Evolutionary conservation across 2,329 filamentous ascomycete species (phyloP).

Genomic region (Microdochium bolleyi): DNA sequence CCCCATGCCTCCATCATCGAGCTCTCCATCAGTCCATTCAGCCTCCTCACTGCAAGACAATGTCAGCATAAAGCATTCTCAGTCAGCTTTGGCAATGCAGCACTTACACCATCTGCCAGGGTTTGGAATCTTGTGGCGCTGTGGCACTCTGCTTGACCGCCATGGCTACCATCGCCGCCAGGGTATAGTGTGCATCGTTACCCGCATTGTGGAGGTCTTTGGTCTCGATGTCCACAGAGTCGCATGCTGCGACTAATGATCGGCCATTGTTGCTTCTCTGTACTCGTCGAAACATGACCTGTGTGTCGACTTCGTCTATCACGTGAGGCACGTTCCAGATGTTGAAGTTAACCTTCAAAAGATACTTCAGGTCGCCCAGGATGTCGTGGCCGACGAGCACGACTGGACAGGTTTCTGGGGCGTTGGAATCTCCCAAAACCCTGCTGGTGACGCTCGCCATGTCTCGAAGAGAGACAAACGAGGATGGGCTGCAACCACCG

Average conservation of each 20-base stretch:
- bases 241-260: background rate
- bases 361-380: slow-evolving; percentile 57
- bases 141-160: slow-evolving; percentile 27
- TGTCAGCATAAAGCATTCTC: background rate
- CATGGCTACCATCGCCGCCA: slow-evolving; percentile 64
- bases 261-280: slow-evolving; percentile 42
- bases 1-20: slow-evolving; percentile 17
- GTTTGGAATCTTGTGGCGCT: background rate
- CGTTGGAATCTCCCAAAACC: slow-evolving; percentile 23
- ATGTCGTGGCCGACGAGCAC: slow-evolving; percentile 76
- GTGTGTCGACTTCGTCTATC: slow-evolving; percentile 64
- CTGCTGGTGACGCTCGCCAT: slow-evolving; percentile 24
- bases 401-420: slow-evolving; percentile 33
- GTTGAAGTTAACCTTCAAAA: slow-evolving; percentile 58
- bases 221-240: background rate
- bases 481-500: slow-evolving; percentile 26
- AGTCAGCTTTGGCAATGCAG: background rate
- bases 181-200: slow-evolving; percentile 76
- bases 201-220: slow-evolving; percentile 76
- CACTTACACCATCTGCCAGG: slow-evolving; percentile 1
- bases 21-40: slow-evolving; percentile 23
- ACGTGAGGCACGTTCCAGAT: slow-evolving; percentile 44
- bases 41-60: slow-evolving; percentile 4
- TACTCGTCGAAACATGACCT: slow-evolving; percentile 59
- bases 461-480: slow-evolving; percentile 26